Conservation (phyloP, 2,329 filamentous ascomycete genomes). For the Raffaelea albimanens region DNA sequence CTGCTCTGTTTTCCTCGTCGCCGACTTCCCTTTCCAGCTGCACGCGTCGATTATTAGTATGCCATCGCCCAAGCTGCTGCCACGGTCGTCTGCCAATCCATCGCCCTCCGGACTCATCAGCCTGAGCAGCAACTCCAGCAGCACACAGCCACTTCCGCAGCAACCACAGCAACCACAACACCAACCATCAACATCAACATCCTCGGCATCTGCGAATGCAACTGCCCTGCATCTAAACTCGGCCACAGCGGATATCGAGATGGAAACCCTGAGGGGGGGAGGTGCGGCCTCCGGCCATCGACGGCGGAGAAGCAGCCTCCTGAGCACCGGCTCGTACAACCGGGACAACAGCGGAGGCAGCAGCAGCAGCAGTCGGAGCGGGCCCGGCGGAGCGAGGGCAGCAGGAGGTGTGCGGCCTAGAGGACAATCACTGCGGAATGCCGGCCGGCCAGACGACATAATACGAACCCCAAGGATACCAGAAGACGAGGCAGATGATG, state of each 20-base stretch:
- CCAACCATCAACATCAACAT: neutral
- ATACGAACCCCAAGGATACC: neutral
- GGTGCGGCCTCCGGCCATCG: slow-evolving; percentile 41
- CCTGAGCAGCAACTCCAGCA: neutral
- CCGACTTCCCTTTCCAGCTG: too few relatives aligned
- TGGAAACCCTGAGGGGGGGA: slow-evolving; percentile 42
- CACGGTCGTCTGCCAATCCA: neutral
- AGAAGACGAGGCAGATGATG: slow-evolving; percentile 18
- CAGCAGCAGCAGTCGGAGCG: neutral
- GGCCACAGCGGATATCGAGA: slow-evolving; percentile 42
- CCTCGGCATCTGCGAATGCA: neutral
- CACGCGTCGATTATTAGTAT: neutral
- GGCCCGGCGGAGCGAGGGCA: too few relatives aligned
- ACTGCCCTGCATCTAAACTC: slow-evolving; percentile 1
- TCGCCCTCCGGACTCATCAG: neutral
- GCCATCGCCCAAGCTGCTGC: slow-evolving; percentile 8
- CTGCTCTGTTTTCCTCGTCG: too few relatives aligned
- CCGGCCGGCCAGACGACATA: neutral
- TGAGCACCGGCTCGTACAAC: slow-evolving; percentile 23
- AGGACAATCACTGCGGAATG: neutral
- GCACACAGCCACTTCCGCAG: neutral
- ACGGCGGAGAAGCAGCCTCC: slow-evolving; percentile 46
- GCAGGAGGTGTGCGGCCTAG: neutral
- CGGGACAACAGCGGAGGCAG: neutral
- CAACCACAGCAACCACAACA: neutral